A percentile compares a stretch with the other conserved stretches of the same genome.
Evolutionary conservation across 202 grass and related monocot species (phyloP).

Genomic region (Dendrocalamus latiflorus): DNA sequence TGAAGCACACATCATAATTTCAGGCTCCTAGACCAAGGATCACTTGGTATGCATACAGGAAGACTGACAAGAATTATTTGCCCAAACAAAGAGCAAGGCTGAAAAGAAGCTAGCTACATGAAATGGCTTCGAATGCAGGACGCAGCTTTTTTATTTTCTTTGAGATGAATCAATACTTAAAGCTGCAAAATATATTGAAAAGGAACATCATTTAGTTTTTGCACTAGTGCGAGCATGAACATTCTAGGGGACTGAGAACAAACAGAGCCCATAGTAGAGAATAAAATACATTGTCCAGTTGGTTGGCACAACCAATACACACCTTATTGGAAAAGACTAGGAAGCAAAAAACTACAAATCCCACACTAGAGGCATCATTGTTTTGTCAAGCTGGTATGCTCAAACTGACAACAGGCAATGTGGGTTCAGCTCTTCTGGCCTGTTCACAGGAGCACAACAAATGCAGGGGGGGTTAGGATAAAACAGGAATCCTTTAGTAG

Average conservation of each 20-base stretch:
- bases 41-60: no score
- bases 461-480: slow-evolving; percentile 6
- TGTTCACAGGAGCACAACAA: slow-evolving; percentile 8
- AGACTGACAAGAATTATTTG: background rate
- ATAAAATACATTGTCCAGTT: slow-evolving; percentile 25
- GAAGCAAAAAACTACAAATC: slow-evolving; percentile 27
- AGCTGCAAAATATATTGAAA: slow-evolving; percentile 1
- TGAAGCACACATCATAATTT: no score
- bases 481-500: background rate
- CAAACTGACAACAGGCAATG: background rate
- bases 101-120: no score
- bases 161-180: background rate
- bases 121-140: background rate
- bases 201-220: slow-evolving; percentile 9
- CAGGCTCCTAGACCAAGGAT: no score
- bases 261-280: background rate
- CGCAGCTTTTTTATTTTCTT: background rate
- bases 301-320: slow-evolving; percentile 30
- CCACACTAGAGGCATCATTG: background rate
- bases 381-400: slow-evolving; percentile 27
- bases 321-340: slow-evolving; percentile 43
- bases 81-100: no score
- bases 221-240: background rate
- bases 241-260: slow-evolving; percentile 11
- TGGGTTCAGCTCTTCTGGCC: slow-evolving; percentile 43